Conservation (phyloP, 305 asterid species). For the Solanum hybrid region DNA sequence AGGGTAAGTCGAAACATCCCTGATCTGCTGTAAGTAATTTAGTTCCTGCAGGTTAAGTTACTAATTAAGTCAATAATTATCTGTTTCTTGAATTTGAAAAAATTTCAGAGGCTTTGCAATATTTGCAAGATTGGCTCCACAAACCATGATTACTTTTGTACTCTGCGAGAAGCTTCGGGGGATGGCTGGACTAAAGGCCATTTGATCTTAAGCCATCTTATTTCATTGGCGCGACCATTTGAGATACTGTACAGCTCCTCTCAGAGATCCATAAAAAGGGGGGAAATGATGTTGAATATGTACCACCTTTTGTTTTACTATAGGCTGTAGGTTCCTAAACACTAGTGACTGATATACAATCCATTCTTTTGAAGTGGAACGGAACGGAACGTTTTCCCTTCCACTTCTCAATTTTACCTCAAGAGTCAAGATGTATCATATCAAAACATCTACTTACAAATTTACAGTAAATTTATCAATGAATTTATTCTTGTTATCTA, state of each 20-base stretch:
- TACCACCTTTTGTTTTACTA: not conserved
- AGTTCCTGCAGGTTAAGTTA: not conserved
- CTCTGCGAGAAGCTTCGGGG: conserved; percentile 80
- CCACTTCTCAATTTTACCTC: not conserved
- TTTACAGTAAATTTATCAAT: not conserved
- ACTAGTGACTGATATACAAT: not conserved
- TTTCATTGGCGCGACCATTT: not conserved
- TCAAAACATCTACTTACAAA: not conserved
- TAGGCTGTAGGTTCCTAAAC: not conserved
- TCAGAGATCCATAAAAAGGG: not conserved
- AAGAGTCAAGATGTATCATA: not conserved
- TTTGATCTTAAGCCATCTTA: conserved; percentile 24
- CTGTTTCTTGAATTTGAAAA: not conserved
- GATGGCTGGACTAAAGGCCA: conserved; percentile 67
- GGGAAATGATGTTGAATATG: not conserved
- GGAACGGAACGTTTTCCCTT: not conserved
- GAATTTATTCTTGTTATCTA: not conserved
- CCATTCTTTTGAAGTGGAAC: not conserved
- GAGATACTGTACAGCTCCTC: not conserved
- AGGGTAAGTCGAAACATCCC: conserved; percentile 53
- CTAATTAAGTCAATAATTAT: not conserved
- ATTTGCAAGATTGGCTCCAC: conserved; percentile 89
- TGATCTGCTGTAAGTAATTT: not conserved
- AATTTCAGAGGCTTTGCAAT: conserved; percentile 64
- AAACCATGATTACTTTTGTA: conserved; percentile 81